A percentile compares a stretch with the other conserved stretches of the same genome.
phyloP scores from a whole-genome alignment of 192 early-diverging fungal genomes.

The Funneliformis mosseae region DNA sequence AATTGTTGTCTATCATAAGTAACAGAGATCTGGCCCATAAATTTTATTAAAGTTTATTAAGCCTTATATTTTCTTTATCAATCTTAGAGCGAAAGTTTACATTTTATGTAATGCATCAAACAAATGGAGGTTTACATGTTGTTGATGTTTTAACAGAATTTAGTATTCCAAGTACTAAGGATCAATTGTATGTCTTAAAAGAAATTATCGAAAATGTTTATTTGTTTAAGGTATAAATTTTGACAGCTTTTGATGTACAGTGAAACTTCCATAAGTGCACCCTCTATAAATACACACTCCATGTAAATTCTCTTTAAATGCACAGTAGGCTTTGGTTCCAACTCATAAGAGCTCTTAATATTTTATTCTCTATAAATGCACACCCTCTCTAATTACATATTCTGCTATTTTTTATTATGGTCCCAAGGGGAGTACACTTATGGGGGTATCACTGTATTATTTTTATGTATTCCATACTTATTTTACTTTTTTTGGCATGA shows the following conservation, averaged over 20 bases:
- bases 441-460: too few relatives aligned
- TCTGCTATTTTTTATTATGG: too few relatives aligned
- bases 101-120: slow-evolving; percentile 31
- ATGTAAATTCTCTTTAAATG: too few relatives aligned
- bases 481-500: slow-evolving; percentile 29
- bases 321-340: too few relatives aligned
- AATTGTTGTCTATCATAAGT: slow-evolving; percentile 29
- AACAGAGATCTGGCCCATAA: slow-evolving; percentile 1
- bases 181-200: slow-evolving; percentile 30
- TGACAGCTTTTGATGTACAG: slow-evolving; percentile 29
- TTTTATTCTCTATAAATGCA: too few relatives aligned
- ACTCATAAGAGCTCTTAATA: too few relatives aligned
- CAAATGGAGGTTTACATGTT: slow-evolving; percentile 28
- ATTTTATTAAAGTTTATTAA: slow-evolving; percentile 23
- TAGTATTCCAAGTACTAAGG: slow-evolving; percentile 33
- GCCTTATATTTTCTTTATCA: slow-evolving; percentile 28
- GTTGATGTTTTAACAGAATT: slow-evolving; percentile 30
- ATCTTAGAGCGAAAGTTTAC: slow-evolving; percentile 30
- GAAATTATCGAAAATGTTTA: slow-evolving; percentile 32
- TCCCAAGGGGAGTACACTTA: too few relatives aligned
- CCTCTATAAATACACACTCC: too few relatives aligned
- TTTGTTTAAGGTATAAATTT: slow-evolving; percentile 33
- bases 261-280: too few relatives aligned
- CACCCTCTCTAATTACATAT: too few relatives aligned
- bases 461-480: slow-evolving; percentile 26